phyloP scores from a whole-genome alignment of 495 filamentous ascomycete genomes.

The Penicillium odoratum region DNA sequence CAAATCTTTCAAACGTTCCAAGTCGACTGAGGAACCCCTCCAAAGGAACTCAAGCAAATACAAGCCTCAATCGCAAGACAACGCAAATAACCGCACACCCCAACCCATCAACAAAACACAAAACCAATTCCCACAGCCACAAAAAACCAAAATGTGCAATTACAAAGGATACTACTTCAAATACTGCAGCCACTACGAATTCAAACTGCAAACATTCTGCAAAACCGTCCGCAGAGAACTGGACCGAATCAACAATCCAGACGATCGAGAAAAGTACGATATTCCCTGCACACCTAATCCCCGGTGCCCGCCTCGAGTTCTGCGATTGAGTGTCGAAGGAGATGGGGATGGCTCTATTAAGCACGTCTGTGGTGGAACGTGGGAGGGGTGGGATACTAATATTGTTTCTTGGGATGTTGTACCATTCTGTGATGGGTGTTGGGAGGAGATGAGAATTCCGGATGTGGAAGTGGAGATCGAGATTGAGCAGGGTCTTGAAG shows the following conservation, averaged over 20 bases:
- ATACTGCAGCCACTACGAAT: neutral
- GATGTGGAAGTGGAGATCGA: neutral
- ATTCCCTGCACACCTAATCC: neutral
- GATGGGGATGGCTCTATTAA: neutral
- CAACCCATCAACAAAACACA: neutral
- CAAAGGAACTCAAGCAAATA: too few species aligned
- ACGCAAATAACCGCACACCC: neutral
- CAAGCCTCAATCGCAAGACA: too few species aligned
- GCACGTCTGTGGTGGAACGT: neutral
- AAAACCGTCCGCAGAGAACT: neutral
- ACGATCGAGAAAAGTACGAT: neutral
- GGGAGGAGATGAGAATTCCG: neutral
- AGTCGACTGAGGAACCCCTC: too few species aligned
- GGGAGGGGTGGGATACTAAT: neutral
- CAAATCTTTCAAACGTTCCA: too few species aligned
- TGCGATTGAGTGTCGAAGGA: neutral
- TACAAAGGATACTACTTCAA: neutral
- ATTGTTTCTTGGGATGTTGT: neutral
- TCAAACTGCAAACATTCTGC: neutral
- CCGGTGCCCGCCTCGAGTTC: neutral
- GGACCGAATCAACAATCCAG: neutral
- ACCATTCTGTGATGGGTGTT: neutral
- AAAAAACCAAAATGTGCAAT: neutral
- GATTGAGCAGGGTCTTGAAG: neutral
- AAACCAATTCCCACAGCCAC: neutral